Evolutionary conservation across 2,329 filamentous ascomycete species (phyloP).

Genomic region (Monilinia fructicola): DNA sequence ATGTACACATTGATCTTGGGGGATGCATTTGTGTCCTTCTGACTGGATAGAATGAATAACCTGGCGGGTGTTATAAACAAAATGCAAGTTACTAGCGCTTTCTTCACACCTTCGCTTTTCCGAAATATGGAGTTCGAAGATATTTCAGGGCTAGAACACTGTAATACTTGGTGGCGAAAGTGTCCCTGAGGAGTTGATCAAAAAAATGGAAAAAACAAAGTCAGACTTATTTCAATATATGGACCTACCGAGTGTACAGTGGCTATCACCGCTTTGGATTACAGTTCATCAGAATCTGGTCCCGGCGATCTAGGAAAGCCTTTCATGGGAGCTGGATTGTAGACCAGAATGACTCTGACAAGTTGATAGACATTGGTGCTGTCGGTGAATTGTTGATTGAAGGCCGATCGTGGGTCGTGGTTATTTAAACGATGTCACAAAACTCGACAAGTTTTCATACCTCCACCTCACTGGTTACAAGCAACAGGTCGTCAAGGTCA

Average conservation of each 20-base stretch:
- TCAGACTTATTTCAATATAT: neutral
- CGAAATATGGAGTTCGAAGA: neutral
- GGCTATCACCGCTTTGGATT: constrained; percentile 21
- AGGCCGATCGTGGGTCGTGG: constrained; percentile 61
- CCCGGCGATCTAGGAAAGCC: neutral
- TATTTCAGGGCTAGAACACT: neutral
- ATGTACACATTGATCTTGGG: constrained; percentile 37
- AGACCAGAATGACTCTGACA: constrained; percentile 27
- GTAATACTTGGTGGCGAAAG: constrained; percentile 6
- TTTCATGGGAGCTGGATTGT: constrained; percentile 42
- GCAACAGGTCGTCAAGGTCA: constrained; percentile 44
- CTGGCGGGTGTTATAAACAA: constrained; percentile 36
- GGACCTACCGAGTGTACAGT: constrained; percentile 24
- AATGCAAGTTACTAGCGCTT: constrained; percentile 30
- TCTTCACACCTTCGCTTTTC: constrained; percentile 30
- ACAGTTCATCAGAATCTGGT: neutral
- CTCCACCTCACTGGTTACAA: constrained; percentile 50
- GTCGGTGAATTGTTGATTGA: constrained; percentile 36
- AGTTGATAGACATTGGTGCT: constrained; percentile 30
- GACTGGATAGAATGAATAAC: constrained; percentile 43
- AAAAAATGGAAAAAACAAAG: constrained; percentile 32
- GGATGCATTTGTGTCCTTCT: constrained; percentile 44
- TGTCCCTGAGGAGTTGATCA: neutral
- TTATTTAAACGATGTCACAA: constrained; percentile 58
- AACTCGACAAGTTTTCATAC: constrained; percentile 58